Evolutionary conservation across 257 asterid species (phyloP), one percentile per base, ranked within the genome.

Genomic region (Jasminum sambac): DNA sequence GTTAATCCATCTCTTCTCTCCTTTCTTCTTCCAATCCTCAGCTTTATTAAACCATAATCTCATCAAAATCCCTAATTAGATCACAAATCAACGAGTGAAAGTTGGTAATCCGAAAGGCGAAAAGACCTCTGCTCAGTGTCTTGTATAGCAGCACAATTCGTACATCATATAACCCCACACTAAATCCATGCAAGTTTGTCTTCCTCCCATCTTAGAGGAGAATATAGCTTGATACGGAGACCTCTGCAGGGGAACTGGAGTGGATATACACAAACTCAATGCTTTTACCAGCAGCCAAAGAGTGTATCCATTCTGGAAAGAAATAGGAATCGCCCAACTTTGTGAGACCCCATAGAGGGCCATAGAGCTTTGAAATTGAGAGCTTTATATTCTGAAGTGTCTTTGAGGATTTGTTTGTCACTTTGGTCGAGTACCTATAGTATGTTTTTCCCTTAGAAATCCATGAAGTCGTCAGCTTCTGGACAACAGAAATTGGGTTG

Each of bases 1-100:
- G 72, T 76, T 69, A 69, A 80, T 72, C 80, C 64, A 84, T 89
- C 97, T 83, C 97, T 82, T 89, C 97, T 63, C 97, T 87, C 95
- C 87, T 87, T 87, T 89, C 96, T 81, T 77, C 86, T 26, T 77
- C 97, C 90, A 21, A 60, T 75, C 84, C 67, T 76, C 80, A 44
- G 79, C 86, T 86, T 78, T 79, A 84, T 81, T 80, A 63, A 63
- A 78, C 71, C 79, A 82, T 79, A 73, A 40, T 42, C 25, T 74
- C 77, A 74, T 75, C 74, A 43, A 70, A 69, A 81, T 25, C 74
- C 70, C 87, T 78, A 78, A 77, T 67, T 66, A 63, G 37, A 74
- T 72, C 81, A 78, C 90, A 86, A 88, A 82, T 82, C 89, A 85
- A 83, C 89, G 42, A 59, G 79, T 37, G 78, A 83, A 85, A 82